Percentiles rank a stretch among this genome's conserved stretches.
Evolutionary conservation across 768 basidiomycete species (phyloP).

Genomic region (Tulasnella sp.): DNA sequence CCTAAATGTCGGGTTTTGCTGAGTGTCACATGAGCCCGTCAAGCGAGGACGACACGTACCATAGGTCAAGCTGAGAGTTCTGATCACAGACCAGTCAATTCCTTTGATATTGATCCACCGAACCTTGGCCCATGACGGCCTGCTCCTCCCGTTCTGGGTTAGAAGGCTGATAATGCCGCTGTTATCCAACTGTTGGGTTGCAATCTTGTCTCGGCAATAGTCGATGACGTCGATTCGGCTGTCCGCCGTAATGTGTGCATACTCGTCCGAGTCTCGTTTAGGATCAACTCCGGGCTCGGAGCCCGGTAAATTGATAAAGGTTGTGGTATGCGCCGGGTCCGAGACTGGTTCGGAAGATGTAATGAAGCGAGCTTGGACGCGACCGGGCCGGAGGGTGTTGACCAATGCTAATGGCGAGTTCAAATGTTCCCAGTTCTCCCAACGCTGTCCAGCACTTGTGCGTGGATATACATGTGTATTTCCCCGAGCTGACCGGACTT

Average conservation of each 20-base stretch:
- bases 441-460: neutral
- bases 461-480: neutral
- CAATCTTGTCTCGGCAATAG: neutral
- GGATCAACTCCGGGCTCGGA: constrained; percentile 11
- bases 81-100: constrained; percentile 8
- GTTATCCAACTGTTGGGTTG: constrained; percentile 2
- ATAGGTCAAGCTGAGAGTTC: constrained; percentile 1
- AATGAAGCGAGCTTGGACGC: neutral
- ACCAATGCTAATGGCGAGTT: neutral
- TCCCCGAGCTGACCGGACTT: neutral
- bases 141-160: neutral
- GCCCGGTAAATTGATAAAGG: neutral
- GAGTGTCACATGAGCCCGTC: neutral
- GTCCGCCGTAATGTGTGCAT: constrained; percentile 5
- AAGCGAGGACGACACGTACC: neutral
- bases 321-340: neutral
- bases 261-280: neutral
- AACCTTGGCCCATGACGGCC: neutral
- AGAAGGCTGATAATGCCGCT: constrained; percentile 1
- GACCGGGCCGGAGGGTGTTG: neutral
- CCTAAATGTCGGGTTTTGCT: neutral
- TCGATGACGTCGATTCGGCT: constrained; percentile 11
- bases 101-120: constrained; percentile 11
- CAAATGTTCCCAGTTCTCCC: neutral
- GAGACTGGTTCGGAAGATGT: neutral